Percentiles rank a stretch among this genome's conserved stretches.
phyloP scores from a whole-genome alignment of 257 asterid species.

The Ehretia macrophylla region DNA sequence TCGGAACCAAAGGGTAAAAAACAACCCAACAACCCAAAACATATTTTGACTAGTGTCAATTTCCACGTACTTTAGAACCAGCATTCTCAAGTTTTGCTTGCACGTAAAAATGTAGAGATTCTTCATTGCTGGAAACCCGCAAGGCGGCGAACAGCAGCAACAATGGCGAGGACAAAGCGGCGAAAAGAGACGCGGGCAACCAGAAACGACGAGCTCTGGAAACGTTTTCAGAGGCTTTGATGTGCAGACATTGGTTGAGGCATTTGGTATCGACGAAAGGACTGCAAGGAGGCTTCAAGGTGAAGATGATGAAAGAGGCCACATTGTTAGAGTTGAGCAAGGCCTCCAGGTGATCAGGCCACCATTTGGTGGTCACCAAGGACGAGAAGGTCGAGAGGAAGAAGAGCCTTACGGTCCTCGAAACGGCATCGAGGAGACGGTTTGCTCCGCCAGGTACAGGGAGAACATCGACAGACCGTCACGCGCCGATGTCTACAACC shows the following conservation, averaged over 20 bases:
- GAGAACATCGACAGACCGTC: conserved; percentile 43
- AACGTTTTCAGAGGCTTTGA: conserved; percentile 18
- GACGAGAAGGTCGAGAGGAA: conserved; percentile 4
- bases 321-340: conserved; percentile 15
- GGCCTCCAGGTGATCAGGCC: conserved; percentile 52
- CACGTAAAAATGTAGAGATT: conserved; percentile 53
- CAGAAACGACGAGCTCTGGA: no score
- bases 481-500: conserved; percentile 62
- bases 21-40: no score
- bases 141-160: conserved; percentile 9
- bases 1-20: conserved; percentile 49
- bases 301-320: conserved; percentile 19
- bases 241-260: conserved; percentile 6
- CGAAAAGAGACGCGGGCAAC: conserved; percentile 2
- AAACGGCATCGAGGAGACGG: conserved; percentile 71
- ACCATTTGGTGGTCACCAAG: conserved; percentile 24
- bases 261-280: conserved; percentile 11
- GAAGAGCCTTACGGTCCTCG: background rate
- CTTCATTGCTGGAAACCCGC: conserved; percentile 59
- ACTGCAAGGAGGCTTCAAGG: conserved; percentile 8
- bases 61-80: no score
- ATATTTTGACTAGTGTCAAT: no score
- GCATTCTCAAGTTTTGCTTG: no score
- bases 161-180: conserved; percentile 12
- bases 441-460: conserved; percentile 43